Evolutionary conservation across 148 eudicot species (phyloP), one percentile per base, ranked within the genome.

Genomic region (Rhododendron ferrugineum): DNA sequence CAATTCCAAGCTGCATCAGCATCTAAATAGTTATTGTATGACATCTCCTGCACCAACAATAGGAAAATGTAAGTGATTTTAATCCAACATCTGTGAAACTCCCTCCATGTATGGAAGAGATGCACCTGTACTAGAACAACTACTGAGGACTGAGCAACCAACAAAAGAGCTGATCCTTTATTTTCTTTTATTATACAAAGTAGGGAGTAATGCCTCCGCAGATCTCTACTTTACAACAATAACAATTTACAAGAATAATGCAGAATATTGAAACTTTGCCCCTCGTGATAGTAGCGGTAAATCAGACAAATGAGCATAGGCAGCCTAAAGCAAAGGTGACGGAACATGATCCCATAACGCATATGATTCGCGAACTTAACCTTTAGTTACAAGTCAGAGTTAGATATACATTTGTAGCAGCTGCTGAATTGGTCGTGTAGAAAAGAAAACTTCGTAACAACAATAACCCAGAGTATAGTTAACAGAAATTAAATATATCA

Each of bases 1-100:
- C 99, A 97, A 73, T 95, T 97, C 99, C 98, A 97, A 88, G 99
- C 99, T 81, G 98, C 99, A 90, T 95, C 98, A 84, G 99, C 98
- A 89, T 97, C 99, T 87, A 97, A 90, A 90, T 94, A 97, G 88
- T 95, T 97, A 86, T 97, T 97, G 85, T 97, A 97, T 6, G 99
- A 97, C 99, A 95, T 97, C 84, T 95, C 98, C 99, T 97, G 96
- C 91, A 91, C 79, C 87, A 84, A 86, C 40, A 15, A 30, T 32
- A 52, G 16, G 36, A 46, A 82, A n/a, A 82, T 16, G 44, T 28
- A 2, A 52, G 20, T n/a, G 46, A 23, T 37, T 37, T 37, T 37
- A 37, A 37, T 37, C 40, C 40, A 37, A 37, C 40, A 37, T 5
- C 6, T 0, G 5, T 5, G 42, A 37, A 37, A 37, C 6, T 37